Percentiles rank a stretch among this genome's conserved stretches.
phyloP scores from a whole-genome alignment of 768 basidiomycete species.

The Aureoboletus auriporus region DNA sequence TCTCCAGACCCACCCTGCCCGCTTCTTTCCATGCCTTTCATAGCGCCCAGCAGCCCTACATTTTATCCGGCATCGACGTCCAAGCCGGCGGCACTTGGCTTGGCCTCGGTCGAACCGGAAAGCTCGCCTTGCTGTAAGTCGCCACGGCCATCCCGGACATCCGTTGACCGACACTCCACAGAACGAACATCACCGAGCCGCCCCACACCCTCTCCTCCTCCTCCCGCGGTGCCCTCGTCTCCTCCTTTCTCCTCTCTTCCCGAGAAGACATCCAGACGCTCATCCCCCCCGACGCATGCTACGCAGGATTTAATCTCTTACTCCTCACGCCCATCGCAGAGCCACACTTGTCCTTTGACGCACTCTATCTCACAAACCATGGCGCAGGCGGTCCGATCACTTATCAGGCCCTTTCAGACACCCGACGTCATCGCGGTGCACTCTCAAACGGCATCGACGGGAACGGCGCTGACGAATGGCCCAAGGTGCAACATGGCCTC shows the following conservation, averaged over 20 bases:
- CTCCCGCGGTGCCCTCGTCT: slow-evolving; percentile 67
- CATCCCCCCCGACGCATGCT: slow-evolving; percentile 45
- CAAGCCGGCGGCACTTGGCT: slow-evolving; percentile 82
- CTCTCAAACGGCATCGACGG: slow-evolving; percentile 77
- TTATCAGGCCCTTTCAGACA: slow-evolving; percentile 46
- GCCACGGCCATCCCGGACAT: neutral
- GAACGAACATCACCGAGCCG: slow-evolving; percentile 86
- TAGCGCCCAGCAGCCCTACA: slow-evolving; percentile 16
- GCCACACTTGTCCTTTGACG: slow-evolving; percentile 42
- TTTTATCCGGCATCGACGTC: slow-evolving; percentile 74
- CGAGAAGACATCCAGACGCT: slow-evolving; percentile 43
- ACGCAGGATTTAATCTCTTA: slow-evolving; percentile 80
- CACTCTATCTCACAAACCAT: slow-evolving; percentile 60
- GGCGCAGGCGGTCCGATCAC: slow-evolving; percentile 63
- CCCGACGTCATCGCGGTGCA: slow-evolving; percentile 51
- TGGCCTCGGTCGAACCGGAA: slow-evolving; percentile 62
- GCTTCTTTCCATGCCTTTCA: slow-evolving; percentile 55
- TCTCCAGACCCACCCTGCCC: slow-evolving; percentile 59
- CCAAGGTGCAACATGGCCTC: slow-evolving; percentile 64
- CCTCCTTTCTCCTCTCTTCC: slow-evolving; percentile 61
- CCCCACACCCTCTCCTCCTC: slow-evolving; percentile 46
- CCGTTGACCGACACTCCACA: slow-evolving; percentile 27
- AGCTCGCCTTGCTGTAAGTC: slow-evolving; percentile 68
- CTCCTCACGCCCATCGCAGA: slow-evolving; percentile 46
- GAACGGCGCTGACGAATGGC: slow-evolving; percentile 60